Conservation (phyloP, 1,139 yeast species). For the Zygosaccharomyces sapae region DNA sequence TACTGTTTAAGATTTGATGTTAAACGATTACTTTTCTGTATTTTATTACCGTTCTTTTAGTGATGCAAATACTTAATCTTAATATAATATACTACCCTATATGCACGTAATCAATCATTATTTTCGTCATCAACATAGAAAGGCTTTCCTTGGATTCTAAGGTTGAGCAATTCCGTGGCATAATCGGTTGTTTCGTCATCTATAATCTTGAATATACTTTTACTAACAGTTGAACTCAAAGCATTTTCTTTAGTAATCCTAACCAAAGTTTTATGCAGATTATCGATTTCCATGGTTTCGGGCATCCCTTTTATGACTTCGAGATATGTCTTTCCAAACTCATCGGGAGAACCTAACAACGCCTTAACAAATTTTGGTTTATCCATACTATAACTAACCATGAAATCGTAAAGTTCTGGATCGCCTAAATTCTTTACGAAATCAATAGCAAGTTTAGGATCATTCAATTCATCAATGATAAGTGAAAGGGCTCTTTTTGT, state of each 20-base stretch:
- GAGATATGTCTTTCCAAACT: conserved; percentile 59
- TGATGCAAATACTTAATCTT: neutral
- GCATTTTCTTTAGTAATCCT: conserved; percentile 65
- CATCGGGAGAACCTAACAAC: conserved; percentile 66
- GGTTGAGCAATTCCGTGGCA: conserved; percentile 39
- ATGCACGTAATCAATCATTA: conserved; percentile 2
- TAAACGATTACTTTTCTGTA: conserved; percentile 1
- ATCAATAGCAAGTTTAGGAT: conserved; percentile 74
- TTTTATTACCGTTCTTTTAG: neutral
- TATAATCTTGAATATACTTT: conserved; percentile 58
- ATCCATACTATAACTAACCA: conserved; percentile 65
- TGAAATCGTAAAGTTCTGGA: conserved; percentile 70
- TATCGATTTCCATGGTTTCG: conserved; percentile 55
- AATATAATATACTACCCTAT: neutral
- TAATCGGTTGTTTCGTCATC: conserved; percentile 52
- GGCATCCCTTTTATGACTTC: conserved; percentile 66
- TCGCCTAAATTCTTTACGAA: conserved; percentile 74
- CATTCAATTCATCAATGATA: conserved; percentile 70
- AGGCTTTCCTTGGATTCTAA: conserved; percentile 45
- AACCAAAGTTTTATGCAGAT: conserved; percentile 56
- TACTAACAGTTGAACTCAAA: conserved; percentile 53
- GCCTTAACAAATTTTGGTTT: conserved; percentile 73
- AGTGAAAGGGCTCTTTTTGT: conserved; percentile 68
- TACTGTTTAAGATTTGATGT: neutral
- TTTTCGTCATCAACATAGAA: conserved; percentile 35